Evolutionary conservation across 345 rosid species (phyloP).

Genomic region (Adansonia digitata): DNA sequence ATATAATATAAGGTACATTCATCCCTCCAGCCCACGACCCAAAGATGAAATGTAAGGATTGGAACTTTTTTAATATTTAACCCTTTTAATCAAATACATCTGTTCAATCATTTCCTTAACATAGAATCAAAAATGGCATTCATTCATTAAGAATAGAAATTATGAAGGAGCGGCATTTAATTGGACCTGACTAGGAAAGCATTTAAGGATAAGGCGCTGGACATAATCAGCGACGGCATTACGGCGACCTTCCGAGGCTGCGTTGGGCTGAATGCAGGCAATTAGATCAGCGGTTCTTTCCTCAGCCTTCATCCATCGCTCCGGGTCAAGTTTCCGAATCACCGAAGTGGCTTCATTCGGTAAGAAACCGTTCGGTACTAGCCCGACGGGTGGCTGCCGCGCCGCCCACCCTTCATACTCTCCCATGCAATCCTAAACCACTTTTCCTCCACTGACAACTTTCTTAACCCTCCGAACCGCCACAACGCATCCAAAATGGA

Average conservation of each 20-base stretch:
- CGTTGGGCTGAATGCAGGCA: constrained; percentile 74
- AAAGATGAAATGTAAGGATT: neutral
- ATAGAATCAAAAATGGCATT: neutral
- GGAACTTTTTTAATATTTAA: neutral
- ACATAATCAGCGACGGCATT: constrained; percentile 85
- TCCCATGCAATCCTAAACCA: constrained; percentile 62
- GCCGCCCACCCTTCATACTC: constrained; percentile 61
- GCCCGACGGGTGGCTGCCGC: constrained; percentile 52
- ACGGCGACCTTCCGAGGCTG: constrained; percentile 73
- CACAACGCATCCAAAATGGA: neutral
- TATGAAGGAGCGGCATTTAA: neutral
- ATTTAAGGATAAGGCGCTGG: constrained; percentile 60
- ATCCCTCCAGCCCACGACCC: neutral
- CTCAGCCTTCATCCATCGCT: constrained; percentile 80
- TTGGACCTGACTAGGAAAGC: constrained; percentile 68
- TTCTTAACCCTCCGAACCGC: neutral
- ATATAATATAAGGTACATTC: neutral
- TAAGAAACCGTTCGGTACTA: constrained; percentile 71
- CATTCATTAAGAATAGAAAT: neutral
- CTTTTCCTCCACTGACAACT: neutral
- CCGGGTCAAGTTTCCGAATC: constrained; percentile 44
- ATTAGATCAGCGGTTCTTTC: constrained; percentile 80
- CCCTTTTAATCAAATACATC: neutral
- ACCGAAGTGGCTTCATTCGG: constrained; percentile 73
- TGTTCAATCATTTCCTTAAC: no score